Evolutionary conservation across 169 alveolate species (phyloP).

Genomic region (Cryptosporidium parvum): DNA sequence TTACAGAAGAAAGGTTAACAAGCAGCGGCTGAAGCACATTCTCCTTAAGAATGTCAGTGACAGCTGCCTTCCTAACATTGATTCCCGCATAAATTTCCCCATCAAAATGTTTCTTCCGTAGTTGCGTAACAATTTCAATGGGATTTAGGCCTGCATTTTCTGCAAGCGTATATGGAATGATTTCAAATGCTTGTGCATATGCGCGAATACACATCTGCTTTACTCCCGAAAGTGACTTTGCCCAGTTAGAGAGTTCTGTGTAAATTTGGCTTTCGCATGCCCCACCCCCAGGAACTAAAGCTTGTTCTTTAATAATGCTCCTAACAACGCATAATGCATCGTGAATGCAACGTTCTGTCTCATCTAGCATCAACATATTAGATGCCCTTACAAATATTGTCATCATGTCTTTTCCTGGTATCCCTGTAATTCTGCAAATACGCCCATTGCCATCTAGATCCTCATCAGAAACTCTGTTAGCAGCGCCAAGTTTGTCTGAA

Average conservation of each 20-base stretch:
- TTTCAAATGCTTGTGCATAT: conserved; percentile 98
- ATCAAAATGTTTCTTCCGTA: conserved; percentile 92
- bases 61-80: conserved; percentile 92
- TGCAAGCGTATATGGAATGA: conserved; percentile 99
- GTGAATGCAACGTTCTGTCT: conserved; percentile 98
- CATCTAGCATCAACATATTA: conserved; percentile 94
- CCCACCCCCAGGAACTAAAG: conserved; percentile 99
- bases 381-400: conserved; percentile 97
- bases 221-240: conserved; percentile 94
- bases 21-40: conserved; percentile 97
- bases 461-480: conserved; percentile 90
- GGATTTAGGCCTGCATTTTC: conserved; percentile 99
- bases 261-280: conserved; percentile 98
- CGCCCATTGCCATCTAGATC: conserved; percentile 90
- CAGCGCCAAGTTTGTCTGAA: conserved; percentile 96
- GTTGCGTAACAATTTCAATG: conserved; percentile 94
- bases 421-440: conserved; percentile 95
- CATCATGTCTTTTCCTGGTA: conserved; percentile 93
- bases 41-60: conserved; percentile 93
- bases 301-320: conserved; percentile 94
- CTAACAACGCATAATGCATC: conserved; percentile 99
- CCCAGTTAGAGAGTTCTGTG: conserved; percentile 78
- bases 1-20: conserved; percentile 96
- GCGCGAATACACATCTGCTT: conserved; percentile 95
- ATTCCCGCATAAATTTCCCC: conserved; percentile 94